Base-by-base conservation (phyloP, 2,329 filamentous ascomycete species). In the Stagonosporopsis rhizophila region DNA sequence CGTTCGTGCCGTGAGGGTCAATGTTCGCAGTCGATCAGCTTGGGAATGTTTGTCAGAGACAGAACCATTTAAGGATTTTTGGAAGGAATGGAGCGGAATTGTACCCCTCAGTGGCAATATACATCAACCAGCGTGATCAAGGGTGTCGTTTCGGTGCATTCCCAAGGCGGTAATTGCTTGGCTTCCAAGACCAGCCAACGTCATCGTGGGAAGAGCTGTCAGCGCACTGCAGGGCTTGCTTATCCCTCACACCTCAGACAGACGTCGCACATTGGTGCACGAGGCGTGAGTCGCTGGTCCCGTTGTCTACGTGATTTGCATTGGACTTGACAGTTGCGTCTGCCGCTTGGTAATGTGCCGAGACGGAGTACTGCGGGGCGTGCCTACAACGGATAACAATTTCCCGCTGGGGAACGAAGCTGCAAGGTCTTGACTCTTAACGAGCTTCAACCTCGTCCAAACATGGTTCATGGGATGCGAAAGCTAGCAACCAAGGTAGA, bases 91-190 rank as follows among this genome's bases (percentile, higher is more conserved):
- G 12, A 38, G 25, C 40, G 15, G 47, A 52, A 44, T 60, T 59
- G 59, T 60, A 58, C 62, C 60, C 57, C 62, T 54, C 56, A 52
- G 59, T 61, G 62, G 58, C 60, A 49, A 59, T 59, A 54, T 34
- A 56, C 35, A 44, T 57, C 23, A 23, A 42, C 44, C 44, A 52
- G 41, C 37, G 57, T 52, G 47, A 56, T 47, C 53, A 50, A 32
- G 23, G 37, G 22, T 35, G 44, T 58, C 49, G 38, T 30, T 12
- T 22, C 56, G 39, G 41, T 52, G 52, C 62, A 61, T 60, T 66
- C 57, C 56, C 47, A 47, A 48, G 51, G 56, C 52, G 41, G 49
- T 38, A 20, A 12, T 20, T 45, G 55, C 62, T 67, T 68, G 61
- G 61, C 60, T 46, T 53, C 61, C 54, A 60, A 61, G 58, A 50